Conservation (phyloP, 805 yeast genomes). For the Blastobotrys parvus region DNA sequence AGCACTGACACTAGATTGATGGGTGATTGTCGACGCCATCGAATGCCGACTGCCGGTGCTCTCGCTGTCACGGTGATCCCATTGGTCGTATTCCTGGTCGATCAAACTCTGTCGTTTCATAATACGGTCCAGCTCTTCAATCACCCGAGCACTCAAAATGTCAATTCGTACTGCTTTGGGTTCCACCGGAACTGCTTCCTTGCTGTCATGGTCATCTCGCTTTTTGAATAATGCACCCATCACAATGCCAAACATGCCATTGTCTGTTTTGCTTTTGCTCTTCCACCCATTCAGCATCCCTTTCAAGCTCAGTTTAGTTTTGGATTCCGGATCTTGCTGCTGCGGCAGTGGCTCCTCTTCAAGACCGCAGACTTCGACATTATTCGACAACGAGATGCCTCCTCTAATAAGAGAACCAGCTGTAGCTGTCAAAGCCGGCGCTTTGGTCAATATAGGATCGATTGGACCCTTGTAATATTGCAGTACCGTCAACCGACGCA, state of each 20-base stretch:
- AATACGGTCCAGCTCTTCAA: constrained; percentile 23
- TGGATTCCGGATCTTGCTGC: not conserved
- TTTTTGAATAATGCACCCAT: not conserved
- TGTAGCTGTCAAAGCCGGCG: not conserved
- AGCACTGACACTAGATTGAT: not conserved
- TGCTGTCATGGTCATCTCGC: not conserved
- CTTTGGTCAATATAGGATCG: not conserved
- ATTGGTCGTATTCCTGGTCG: not conserved
- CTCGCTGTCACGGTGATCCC: not conserved
- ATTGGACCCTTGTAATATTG: constrained; percentile 10
- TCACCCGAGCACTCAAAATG: constrained; percentile 24
- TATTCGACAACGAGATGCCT: not conserved
- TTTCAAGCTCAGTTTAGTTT: not conserved
- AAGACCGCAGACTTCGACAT: not conserved
- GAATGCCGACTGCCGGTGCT: not conserved
- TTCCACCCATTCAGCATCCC: not conserved
- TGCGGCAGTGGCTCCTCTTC: not conserved
- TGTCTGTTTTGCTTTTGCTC: too few relatives aligned
- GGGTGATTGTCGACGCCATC: not conserved
- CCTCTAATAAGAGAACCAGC: not conserved
- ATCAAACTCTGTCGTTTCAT: constrained; percentile 6
- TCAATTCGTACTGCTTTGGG: constrained; percentile 17
- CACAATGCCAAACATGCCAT: not conserved
- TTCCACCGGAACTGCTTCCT: not conserved
- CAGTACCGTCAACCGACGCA: constrained; percentile 17